Evolutionary conservation across 495 filamentous ascomycete genomes (phyloP).

Genomic region (Penicillium coprophilum): DNA sequence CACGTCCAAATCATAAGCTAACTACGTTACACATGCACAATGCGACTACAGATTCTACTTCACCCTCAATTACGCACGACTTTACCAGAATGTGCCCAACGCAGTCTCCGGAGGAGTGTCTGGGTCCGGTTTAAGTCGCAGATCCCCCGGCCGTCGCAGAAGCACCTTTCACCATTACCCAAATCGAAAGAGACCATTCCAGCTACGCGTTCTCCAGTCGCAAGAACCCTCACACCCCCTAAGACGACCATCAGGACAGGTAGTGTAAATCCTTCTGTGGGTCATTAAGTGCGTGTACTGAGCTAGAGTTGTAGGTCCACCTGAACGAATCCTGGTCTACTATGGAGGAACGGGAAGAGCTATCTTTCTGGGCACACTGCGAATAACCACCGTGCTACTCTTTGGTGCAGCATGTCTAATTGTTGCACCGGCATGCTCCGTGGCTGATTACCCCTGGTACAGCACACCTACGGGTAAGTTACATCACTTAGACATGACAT

Average conservation of each 20-base stretch:
- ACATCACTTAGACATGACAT: background rate
- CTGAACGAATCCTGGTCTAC: constrained; percentile 67
- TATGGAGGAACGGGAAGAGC: constrained; percentile 66
- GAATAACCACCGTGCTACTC: constrained; percentile 69
- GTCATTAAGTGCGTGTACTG: constrained; percentile 11
- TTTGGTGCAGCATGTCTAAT: constrained; percentile 62
- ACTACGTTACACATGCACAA: constrained; percentile 12
- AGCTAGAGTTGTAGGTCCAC: constrained; percentile 30
- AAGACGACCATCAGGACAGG: constrained; percentile 35
- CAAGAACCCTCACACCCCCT: constrained; percentile 22
- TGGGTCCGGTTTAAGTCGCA: constrained; percentile 38
- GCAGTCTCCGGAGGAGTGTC: constrained; percentile 29
- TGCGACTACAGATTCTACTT: constrained; percentile 35
- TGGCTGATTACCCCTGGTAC: constrained; percentile 48
- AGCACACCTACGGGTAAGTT: constrained; percentile 47
- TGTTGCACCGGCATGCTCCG: constrained; percentile 58
- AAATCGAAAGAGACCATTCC: constrained; percentile 27
- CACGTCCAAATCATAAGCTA: constrained; percentile 12
- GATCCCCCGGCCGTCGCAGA: constrained; percentile 24
- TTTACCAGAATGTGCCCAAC: constrained; percentile 28
- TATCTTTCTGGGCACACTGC: constrained; percentile 65
- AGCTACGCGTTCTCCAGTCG: constrained; percentile 9
- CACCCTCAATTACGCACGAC: constrained; percentile 36
- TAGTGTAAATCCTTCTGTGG: background rate
- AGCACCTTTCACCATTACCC: constrained; percentile 21